phyloP scores from a whole-genome alignment of 441 rosid genomes.

The Populus hybrid region DNA sequence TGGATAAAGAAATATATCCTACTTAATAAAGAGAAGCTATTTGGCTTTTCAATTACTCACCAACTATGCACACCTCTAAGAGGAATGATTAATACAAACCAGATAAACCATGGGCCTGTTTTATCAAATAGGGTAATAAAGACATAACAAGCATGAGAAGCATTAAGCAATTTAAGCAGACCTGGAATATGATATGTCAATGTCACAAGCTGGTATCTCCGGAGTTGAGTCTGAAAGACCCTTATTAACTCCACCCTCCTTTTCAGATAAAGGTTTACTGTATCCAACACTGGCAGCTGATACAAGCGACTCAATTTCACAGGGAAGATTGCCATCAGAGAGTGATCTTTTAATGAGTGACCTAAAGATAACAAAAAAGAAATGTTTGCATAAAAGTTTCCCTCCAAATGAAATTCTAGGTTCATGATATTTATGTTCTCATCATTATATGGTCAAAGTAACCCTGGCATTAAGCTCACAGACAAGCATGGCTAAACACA shows the following conservation, averaged over 20 bases:
- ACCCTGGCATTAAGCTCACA: not conserved
- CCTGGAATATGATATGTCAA: slow-evolving; percentile 56
- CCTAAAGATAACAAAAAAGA: slow-evolving; percentile 33
- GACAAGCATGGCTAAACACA: not conserved
- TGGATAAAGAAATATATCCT: not conserved
- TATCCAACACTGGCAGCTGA: slow-evolving; percentile 34
- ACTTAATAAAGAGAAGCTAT: not conserved
- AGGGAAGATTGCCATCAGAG: slow-evolving; percentile 77
- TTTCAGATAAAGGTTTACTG: slow-evolving; percentile 35
- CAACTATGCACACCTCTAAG: not conserved
- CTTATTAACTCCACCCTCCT: slow-evolving; percentile 31
- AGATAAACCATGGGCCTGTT: not conserved
- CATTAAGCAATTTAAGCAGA: slow-evolving; percentile 15
- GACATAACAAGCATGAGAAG: not conserved
- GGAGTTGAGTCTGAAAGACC: slow-evolving; percentile 75
- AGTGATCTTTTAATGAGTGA: slow-evolving; percentile 72
- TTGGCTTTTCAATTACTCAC: not conserved
- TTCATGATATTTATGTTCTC: not conserved
- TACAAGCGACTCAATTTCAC: slow-evolving; percentile 45
- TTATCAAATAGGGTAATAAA: not conserved
- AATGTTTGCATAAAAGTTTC: slow-evolving; percentile 8
- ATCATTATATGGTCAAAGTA: not conserved
- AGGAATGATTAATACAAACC: not conserved
- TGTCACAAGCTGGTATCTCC: slow-evolving; percentile 55
- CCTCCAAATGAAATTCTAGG: slow-evolving; percentile 2